Evolutionary conservation across 345 rosid genomes (phyloP).

Genomic region (Eucalyptus curtisii): DNA sequence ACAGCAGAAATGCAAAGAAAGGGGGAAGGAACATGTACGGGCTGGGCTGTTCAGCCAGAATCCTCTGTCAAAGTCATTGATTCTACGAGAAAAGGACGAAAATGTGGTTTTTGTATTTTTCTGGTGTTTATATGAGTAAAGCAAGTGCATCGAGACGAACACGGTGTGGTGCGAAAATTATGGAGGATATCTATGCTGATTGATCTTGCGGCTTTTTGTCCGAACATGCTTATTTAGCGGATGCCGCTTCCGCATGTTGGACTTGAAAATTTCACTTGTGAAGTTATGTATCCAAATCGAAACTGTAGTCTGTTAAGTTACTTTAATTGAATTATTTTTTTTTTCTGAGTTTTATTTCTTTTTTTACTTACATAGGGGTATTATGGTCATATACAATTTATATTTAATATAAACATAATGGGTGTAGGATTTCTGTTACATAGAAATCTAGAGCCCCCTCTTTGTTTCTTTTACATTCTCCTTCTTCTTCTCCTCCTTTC

Average conservation of each 20-base stretch:
- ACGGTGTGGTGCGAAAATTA: constrained; percentile 22
- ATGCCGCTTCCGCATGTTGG: not conserved
- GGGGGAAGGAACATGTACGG: not conserved
- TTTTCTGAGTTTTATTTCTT: too few relatives aligned
- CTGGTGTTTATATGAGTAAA: constrained; percentile 9
- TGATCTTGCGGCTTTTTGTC: not conserved
- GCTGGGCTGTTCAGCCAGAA: not conserved
- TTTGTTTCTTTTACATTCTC: too few relatives aligned
- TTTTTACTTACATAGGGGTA: too few relatives aligned
- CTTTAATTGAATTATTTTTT: too few relatives aligned
- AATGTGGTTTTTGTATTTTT: too few relatives aligned
- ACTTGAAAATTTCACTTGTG: not conserved
- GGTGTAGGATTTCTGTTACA: too few relatives aligned
- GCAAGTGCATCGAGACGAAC: constrained; percentile 7
- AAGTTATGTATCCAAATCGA: not conserved
- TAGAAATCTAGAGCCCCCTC: too few relatives aligned
- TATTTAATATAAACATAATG: too few relatives aligned
- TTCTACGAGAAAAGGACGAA: constrained; percentile 1
- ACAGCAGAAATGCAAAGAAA: constrained; percentile 2
- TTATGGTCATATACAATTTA: too few relatives aligned
- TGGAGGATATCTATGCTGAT: not conserved
- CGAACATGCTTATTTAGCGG: not conserved
- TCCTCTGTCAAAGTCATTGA: not conserved
- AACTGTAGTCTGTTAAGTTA: not conserved
- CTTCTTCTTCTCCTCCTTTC: too few relatives aligned